Evolutionary conservation across 441 rosid genomes (phyloP).

Genomic region (Monsonia emarginata): DNA sequence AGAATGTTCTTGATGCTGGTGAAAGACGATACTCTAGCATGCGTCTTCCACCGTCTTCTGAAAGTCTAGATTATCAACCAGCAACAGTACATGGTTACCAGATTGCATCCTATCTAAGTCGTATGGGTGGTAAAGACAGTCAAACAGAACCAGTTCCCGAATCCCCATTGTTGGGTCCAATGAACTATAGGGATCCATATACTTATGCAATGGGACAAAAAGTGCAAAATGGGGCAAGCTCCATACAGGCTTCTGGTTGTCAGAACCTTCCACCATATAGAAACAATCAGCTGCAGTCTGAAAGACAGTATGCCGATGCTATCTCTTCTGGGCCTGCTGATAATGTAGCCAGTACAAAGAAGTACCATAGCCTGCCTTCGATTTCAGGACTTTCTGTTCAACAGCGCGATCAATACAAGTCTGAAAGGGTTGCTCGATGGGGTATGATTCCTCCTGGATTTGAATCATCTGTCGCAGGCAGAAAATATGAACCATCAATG

Average conservation of each 20-base stretch:
- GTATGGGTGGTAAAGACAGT: constrained; percentile 43
- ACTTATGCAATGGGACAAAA: constrained; percentile 47
- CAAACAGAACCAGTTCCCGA: constrained; percentile 42
- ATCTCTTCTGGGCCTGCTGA: constrained; percentile 12
- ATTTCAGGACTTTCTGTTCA: constrained; percentile 20
- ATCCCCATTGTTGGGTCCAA: constrained; percentile 34
- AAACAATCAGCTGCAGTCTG: constrained; percentile 9
- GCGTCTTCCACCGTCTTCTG: constrained; percentile 38
- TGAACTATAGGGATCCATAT: constrained; percentile 44
- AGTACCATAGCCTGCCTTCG: constrained; percentile 22
- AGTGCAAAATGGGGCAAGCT: constrained; percentile 44
- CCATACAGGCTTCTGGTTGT: constrained; percentile 52
- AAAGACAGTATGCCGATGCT: constrained; percentile 3
- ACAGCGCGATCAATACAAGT: not conserved
- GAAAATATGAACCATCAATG: constrained; percentile 11
- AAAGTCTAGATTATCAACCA: constrained; percentile 60
- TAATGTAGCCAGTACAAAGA: constrained; percentile 13
- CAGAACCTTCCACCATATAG: constrained; percentile 24
- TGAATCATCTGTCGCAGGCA: constrained; percentile 13
- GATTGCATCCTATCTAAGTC: constrained; percentile 45
- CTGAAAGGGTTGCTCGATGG: constrained; percentile 9
- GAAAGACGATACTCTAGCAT: constrained; percentile 24
- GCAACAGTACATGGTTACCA: constrained; percentile 76
- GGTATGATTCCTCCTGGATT: constrained; percentile 9
- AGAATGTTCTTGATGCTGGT: constrained; percentile 20